Evolutionary conservation across 2,329 filamentous ascomycete genomes (phyloP).

Genomic region (Boeremia lycopersici): DNA sequence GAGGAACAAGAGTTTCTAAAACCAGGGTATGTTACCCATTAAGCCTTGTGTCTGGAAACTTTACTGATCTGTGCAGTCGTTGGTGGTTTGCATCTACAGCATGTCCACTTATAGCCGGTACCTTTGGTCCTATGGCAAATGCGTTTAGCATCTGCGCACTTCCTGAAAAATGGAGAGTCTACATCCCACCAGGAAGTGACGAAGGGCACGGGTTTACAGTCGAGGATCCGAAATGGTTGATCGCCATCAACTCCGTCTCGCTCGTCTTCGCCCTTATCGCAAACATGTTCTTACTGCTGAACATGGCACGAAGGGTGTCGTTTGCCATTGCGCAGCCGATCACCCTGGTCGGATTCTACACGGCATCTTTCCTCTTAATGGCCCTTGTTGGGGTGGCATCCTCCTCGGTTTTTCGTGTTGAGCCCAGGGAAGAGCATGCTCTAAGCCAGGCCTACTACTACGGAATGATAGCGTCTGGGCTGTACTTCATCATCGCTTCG

Average conservation of each 20-base stretch:
- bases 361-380: conserved; percentile 61
- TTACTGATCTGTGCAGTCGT: conserved; percentile 42
- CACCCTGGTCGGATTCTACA: conserved; percentile 64
- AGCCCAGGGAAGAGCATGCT: conserved; percentile 51
- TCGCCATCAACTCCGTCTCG: conserved; percentile 62
- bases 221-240: conserved; percentile 60
- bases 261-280: conserved; percentile 60
- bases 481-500: conserved; percentile 62
- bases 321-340: conserved; percentile 65
- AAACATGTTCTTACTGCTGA: conserved; percentile 62
- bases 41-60: too few relatives aligned
- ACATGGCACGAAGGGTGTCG: conserved; percentile 62
- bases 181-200: conserved; percentile 54
- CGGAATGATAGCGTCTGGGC: conserved; percentile 61
- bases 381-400: conserved; percentile 57
- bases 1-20: conserved; percentile 52
- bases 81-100: conserved; percentile 69
- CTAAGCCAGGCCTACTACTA: conserved; percentile 66
- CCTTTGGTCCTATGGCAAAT: conserved; percentile 62
- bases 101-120: conserved; percentile 62
- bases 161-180: conserved; percentile 61
- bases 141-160: conserved; percentile 63
- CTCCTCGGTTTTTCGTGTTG: conserved; percentile 51
- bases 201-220: conserved; percentile 55
- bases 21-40: conserved; percentile 44